A percentile compares a stretch with the other conserved stretches of the same genome.
Conservation (phyloP, 192 early-diverging fungal genomes). For the Coemansia sp. region DNA sequence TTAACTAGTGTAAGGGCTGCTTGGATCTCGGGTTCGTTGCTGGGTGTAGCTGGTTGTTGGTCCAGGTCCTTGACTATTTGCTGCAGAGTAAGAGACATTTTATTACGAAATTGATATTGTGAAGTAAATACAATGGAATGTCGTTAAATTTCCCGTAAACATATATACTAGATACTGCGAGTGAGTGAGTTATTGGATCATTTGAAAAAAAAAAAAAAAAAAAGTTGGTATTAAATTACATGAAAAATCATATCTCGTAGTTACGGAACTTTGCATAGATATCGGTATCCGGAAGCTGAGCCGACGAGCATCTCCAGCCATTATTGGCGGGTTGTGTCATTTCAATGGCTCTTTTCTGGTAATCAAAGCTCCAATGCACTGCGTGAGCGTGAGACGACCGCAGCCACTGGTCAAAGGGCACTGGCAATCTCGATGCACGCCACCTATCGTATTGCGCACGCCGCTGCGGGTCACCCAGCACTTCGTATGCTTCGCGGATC, state of each 20-base stretch:
- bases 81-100: slow-evolving; percentile 22
- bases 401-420: slow-evolving; percentile 33
- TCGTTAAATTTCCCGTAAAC: too few relatives aligned
- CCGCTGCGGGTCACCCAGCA: slow-evolving; percentile 17
- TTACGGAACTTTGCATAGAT: slow-evolving; percentile 34
- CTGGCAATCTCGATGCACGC: slow-evolving; percentile 20
- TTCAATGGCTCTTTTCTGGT: slow-evolving; percentile 10
- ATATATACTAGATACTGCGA: not conserved
- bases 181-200: not conserved
- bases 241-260: slow-evolving; percentile 29
- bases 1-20: slow-evolving; percentile 37
- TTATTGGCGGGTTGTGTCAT: not conserved
- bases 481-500: slow-evolving; percentile 34
- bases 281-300: slow-evolving; percentile 4
- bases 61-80: slow-evolving; percentile 25
- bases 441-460: slow-evolving; percentile 50
- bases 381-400: slow-evolving; percentile 15
- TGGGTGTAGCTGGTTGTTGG: not conserved
- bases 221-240: not conserved
- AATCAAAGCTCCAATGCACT: slow-evolving; percentile 37
- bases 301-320: not conserved
- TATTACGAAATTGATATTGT: too few relatives aligned
- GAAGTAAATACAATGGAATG: too few relatives aligned
- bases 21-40: not conserved
- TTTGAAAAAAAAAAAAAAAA: too few relatives aligned